Evolutionary conservation across 116 monocot genomes (phyloP).

Genomic region (Phalaenopsis hybrid): DNA sequence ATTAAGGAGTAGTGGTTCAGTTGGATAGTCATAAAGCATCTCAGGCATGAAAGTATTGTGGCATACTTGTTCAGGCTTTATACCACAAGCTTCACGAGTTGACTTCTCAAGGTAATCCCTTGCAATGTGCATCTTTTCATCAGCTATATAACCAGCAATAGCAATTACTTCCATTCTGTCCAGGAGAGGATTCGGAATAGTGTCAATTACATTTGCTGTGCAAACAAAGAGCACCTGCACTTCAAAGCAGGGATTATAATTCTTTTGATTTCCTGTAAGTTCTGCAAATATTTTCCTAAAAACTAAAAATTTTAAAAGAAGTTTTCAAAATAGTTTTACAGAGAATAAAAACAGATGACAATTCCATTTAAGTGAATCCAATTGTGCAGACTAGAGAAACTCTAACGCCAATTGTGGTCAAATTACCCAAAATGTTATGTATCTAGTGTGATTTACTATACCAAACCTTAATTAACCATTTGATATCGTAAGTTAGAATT

Average conservation of each 20-base stretch:
- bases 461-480: neutral
- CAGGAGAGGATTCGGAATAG: constrained; percentile 83
- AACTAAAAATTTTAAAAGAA: too few species aligned
- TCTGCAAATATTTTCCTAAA: neutral
- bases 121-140: constrained; percentile 98
- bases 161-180: constrained; percentile 97
- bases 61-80: constrained; percentile 80
- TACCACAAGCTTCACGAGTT: constrained; percentile 82
- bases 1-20: neutral
- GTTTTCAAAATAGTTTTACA: neutral
- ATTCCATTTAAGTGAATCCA: neutral
- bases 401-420: neutral
- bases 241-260: neutral
- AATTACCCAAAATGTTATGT: neutral
- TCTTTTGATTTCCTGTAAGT: neutral
- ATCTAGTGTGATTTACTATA: neutral
- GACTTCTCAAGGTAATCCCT: constrained; percentile 89
- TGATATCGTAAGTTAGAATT: neutral
- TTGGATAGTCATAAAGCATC: neutral
- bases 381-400: neutral
- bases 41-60: neutral
- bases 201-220: constrained; percentile 93
- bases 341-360: neutral
- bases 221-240: constrained; percentile 95
- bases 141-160: constrained; percentile 97